These are phyloP conservation scores for Phyllachora maydis DNA, from an alignment of 2,329 filamentous ascomycete species.

Conservation along the genomic window DNA sequence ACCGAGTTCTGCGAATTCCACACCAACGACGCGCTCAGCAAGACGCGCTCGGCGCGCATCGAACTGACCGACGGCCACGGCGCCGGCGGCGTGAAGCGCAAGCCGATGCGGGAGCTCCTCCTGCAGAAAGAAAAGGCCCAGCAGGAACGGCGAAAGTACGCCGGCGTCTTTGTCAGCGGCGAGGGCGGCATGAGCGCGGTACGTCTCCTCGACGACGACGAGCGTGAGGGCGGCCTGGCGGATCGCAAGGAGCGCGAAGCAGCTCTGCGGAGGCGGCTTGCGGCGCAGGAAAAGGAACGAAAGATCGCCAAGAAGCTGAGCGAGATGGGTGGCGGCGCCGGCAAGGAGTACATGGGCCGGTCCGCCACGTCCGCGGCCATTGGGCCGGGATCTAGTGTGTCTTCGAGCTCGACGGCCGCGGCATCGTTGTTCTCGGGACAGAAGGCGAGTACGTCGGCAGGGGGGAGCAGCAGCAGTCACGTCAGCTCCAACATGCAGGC, in stretches of 20 bases:
- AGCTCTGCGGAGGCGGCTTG: constrained; percentile 40
- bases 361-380: constrained; percentile 4
- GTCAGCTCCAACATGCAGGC: constrained; percentile 3
- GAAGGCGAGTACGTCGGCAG: constrained; percentile 1
- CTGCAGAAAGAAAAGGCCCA: constrained; percentile 7
- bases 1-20: constrained; percentile 90
- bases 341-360: constrained; percentile 47
- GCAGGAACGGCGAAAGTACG: constrained; percentile 21
- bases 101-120: too few species aligned
- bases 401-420: constrained; percentile 1
- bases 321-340: constrained; percentile 40
- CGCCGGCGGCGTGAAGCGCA: constrained; percentile 13
- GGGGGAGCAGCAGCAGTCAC: background rate
- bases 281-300: constrained; percentile 48
- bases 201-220: constrained; percentile 23
- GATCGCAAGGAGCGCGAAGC: constrained; percentile 44
- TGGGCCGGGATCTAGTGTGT: constrained; percentile 2
- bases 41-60: constrained; percentile 42
- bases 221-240: constrained; percentile 36
- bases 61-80: constrained; percentile 57
- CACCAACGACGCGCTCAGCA: constrained; percentile 60
- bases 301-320: constrained; percentile 51
- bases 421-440: too few species aligned
- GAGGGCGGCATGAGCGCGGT: constrained; percentile 7
- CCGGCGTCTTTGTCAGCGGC: constrained; percentile 31